Evolutionary conservation across 2,329 filamentous ascomycete genomes (phyloP).

Genomic region (Ophiocordyceps camponoti-floridani): DNA sequence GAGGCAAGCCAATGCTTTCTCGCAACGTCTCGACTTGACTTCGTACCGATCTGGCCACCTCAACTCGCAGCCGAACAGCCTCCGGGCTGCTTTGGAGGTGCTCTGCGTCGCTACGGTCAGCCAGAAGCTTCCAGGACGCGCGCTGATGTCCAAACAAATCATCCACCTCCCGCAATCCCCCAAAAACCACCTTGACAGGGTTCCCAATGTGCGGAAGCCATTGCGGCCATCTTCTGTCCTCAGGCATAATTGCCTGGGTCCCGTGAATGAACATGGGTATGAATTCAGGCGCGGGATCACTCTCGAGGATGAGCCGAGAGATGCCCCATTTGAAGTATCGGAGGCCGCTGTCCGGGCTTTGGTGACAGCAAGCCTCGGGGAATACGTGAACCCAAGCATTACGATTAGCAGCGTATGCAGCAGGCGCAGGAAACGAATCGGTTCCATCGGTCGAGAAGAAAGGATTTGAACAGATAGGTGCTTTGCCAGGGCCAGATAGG

Average conservation of each 20-base stretch:
- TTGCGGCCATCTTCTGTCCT: slow-evolving; percentile 60
- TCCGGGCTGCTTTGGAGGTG: slow-evolving; percentile 29
- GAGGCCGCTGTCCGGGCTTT: slow-evolving; percentile 60
- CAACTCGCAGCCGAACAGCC: slow-evolving; percentile 51
- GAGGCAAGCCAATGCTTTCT: slow-evolving; percentile 47
- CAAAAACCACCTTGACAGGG: slow-evolving; percentile 57
- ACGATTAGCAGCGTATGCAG: slow-evolving; percentile 49
- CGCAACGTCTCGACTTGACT: slow-evolving; percentile 68
- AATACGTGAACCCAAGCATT: slow-evolving; percentile 89
- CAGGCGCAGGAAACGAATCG: slow-evolving; percentile 53
- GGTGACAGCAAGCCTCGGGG: slow-evolving; percentile 87
- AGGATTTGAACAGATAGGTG: slow-evolving; percentile 27
- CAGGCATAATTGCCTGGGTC: slow-evolving; percentile 74
- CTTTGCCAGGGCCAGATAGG: slow-evolving; percentile 38
- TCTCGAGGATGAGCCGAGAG: slow-evolving; percentile 77
- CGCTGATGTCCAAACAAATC: slow-evolving; percentile 62
- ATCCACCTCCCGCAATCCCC: slow-evolving; percentile 58
- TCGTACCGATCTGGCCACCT: slow-evolving; percentile 63
- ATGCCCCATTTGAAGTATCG: slow-evolving; percentile 99
- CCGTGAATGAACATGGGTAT: slow-evolving; percentile 93
- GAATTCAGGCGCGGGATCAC: slow-evolving; percentile 70
- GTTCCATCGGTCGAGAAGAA: slow-evolving; percentile 47
- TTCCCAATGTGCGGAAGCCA: slow-evolving; percentile 63
- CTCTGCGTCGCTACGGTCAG: slow-evolving; percentile 29
- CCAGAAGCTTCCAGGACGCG: slow-evolving; percentile 52